phyloP scores from a whole-genome alignment of 2,329 filamentous ascomycete genomes.

The Fusarium verrucosum region DNA sequence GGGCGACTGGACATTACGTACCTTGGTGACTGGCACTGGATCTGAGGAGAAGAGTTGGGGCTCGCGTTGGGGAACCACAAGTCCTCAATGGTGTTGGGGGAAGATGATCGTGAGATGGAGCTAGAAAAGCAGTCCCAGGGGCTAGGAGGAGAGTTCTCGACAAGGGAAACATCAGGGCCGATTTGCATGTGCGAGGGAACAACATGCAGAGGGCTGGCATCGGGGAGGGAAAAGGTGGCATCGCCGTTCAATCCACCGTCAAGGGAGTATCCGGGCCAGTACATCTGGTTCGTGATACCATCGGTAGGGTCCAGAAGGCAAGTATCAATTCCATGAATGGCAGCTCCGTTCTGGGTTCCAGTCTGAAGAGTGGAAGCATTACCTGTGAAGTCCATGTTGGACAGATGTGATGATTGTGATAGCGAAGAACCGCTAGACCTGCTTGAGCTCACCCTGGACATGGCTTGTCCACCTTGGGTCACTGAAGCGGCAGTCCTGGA shows the following conservation, averaged over 20 bases:
- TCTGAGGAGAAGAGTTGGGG: constrained; percentile 59
- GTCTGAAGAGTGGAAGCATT: constrained; percentile 57
- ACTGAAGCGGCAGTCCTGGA: constrained; percentile 48
- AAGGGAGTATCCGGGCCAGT: constrained; percentile 59
- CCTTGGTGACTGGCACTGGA: constrained; percentile 63
- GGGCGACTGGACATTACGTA: constrained; percentile 51
- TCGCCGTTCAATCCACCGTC: constrained; percentile 55
- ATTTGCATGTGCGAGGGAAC: constrained; percentile 65
- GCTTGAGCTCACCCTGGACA: constrained; percentile 53
- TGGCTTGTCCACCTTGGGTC: constrained; percentile 50
- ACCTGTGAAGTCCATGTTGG: constrained; percentile 63
- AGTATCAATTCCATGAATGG: constrained; percentile 60
- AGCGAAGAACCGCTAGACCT: constrained; percentile 56
- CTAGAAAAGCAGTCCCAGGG: constrained; percentile 65
- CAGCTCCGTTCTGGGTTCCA: constrained; percentile 50
- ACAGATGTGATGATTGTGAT: constrained; percentile 61
- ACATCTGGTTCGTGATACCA: constrained; percentile 60
- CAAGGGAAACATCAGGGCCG: constrained; percentile 60
- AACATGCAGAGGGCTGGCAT: constrained; percentile 61
- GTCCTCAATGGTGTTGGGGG: constrained; percentile 61
- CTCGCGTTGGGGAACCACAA: constrained; percentile 53
- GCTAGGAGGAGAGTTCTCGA: constrained; percentile 60
- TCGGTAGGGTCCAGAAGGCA: constrained; percentile 61
- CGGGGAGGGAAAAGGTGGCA: constrained; percentile 55
- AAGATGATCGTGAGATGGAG: constrained; percentile 61